Conservation (phyloP, 2,329 filamentous ascomycete genomes). For the Colletotrichum sp. region DNA sequence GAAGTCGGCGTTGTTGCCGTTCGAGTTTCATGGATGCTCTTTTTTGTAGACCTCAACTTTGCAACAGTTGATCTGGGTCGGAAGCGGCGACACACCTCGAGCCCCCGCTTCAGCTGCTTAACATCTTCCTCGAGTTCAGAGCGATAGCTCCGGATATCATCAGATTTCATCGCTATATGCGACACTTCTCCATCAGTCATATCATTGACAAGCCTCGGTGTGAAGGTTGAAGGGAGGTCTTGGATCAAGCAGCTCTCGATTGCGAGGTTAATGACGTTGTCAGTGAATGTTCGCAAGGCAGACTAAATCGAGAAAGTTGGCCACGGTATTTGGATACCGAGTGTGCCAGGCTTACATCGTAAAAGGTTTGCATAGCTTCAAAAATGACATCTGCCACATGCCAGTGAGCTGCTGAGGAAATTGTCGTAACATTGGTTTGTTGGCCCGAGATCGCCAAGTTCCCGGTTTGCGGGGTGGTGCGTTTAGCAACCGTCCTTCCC, state of each 20-base stretch:
- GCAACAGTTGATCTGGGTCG: not conserved
- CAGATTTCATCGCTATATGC: not conserved
- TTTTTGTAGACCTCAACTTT: not conserved
- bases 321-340: not conserved
- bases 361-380: not conserved
- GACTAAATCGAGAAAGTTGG: not conserved
- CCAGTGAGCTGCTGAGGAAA: not conserved
- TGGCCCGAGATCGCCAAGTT: not conserved
- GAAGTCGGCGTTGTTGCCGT: not conserved
- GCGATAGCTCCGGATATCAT: not conserved
- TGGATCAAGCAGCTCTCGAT: not conserved
- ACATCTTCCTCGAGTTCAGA: not conserved
- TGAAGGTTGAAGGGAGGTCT: not conserved
- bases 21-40: not conserved
- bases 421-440: not conserved
- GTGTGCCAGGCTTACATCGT: not conserved
- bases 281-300: not conserved
- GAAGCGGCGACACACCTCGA: not conserved
- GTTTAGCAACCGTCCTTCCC: not conserved
- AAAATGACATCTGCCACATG: not conserved
- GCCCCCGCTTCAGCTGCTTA: not conserved
- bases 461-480: not conserved
- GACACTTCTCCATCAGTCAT: not conserved
- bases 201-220: not conserved
- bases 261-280: not conserved